These are phyloP conservation scores for Oldenlandia corymbosa DNA, from an alignment of 257 asterid species.

Conservation along the genomic window DNA sequence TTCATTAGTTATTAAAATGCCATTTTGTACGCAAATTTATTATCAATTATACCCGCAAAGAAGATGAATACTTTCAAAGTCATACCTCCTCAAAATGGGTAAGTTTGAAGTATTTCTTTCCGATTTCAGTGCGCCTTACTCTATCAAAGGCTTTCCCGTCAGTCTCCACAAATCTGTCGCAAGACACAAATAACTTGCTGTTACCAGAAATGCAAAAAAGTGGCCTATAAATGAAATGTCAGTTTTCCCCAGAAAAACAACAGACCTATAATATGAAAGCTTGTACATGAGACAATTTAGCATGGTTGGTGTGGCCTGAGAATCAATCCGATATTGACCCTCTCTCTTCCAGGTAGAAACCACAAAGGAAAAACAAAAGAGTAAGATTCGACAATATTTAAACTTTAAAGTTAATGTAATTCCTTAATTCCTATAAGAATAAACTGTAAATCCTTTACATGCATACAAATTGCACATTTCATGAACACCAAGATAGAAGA, in stretches of 20 bases:
- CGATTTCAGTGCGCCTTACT: conserved; percentile 96
- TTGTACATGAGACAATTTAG: conserved; percentile 96
- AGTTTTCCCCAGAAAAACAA: conserved; percentile 15
- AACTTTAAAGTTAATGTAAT: background rate
- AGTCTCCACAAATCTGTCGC: conserved; percentile 81
- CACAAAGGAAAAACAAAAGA: background rate
- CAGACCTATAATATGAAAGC: conserved; percentile 96
- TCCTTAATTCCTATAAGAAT: background rate
- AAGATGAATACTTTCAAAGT: background rate
- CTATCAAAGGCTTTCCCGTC: conserved; percentile 93
- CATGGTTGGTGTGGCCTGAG: conserved; percentile 97
- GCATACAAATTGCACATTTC: background rate
- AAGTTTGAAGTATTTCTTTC: conserved; percentile 88
- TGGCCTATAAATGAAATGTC: background rate
- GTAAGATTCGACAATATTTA: background rate
- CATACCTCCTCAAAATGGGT: conserved; percentile 92
- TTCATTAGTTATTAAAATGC: background rate
- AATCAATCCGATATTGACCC: conserved; percentile 96
- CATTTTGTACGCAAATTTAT: background rate
- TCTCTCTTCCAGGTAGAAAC: conserved; percentile 61
- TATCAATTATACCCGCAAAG: background rate
- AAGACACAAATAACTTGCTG: conserved; percentile 7
- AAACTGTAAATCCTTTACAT: no score
- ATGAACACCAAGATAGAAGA: background rate
- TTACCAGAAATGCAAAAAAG: conserved; percentile 3